These are phyloP conservation scores for Filobasidium floriforme DNA, from an alignment of 768 basidiomycete genomes.

Conservation along the genomic window DNA sequence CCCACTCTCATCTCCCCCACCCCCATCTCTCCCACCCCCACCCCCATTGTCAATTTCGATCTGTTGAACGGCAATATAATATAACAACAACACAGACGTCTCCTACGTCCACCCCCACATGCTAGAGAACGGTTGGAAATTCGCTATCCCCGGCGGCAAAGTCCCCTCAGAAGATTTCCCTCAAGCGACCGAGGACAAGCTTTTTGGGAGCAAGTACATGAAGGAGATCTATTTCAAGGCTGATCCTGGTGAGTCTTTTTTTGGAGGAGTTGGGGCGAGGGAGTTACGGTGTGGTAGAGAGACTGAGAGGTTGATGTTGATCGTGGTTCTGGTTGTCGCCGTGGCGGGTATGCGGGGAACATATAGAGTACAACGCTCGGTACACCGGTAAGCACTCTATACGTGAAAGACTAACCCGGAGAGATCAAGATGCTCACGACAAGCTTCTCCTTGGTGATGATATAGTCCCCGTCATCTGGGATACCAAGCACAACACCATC, in stretches of 20 bases:
- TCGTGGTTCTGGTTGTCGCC: neutral
- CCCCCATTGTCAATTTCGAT: too few relatives aligned
- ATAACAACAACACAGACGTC: conserved; percentile 59
- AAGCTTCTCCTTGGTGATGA: neutral
- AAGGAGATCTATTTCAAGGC: conserved; percentile 78
- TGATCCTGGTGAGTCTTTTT: conserved; percentile 47
- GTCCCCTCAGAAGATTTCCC: conserved; percentile 45
- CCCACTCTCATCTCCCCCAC: conserved; percentile 2
- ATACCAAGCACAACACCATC: conserved; percentile 74
- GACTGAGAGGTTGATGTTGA: neutral
- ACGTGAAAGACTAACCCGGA: too few relatives aligned
- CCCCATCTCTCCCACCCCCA: too few relatives aligned
- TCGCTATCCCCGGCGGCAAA: conserved; percentile 55
- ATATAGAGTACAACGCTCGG: conserved; percentile 54
- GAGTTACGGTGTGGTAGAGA: neutral
- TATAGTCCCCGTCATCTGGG: conserved; percentile 69
- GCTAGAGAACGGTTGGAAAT: conserved; percentile 80
- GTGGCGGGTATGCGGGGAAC: neutral
- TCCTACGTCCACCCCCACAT: conserved; percentile 77
- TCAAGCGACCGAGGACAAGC: conserved; percentile 65
- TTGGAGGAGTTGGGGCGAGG: neutral
- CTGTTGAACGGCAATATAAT: too few relatives aligned
- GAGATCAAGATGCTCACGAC: conserved; percentile 58
- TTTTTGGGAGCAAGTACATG: conserved; percentile 62
- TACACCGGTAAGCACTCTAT: conserved; percentile 29